Conservation (phyloP, 2,329 filamentous ascomycete genomes). For the Colletotrichum tamarilloi region DNA sequence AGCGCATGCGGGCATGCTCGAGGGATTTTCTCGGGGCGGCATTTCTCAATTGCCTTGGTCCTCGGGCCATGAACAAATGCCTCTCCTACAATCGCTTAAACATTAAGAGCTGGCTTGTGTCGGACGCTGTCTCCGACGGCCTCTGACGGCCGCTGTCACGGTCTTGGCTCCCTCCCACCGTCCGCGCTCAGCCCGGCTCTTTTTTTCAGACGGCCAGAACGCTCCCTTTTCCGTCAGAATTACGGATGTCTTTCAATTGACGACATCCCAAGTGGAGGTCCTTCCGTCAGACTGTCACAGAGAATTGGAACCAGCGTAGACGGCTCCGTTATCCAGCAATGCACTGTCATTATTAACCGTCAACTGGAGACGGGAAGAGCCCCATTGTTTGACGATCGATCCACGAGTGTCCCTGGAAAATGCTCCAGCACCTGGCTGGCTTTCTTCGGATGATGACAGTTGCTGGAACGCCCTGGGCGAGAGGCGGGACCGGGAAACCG, state of each 20-base stretch:
- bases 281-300: neutral
- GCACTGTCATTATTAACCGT: neutral
- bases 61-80: neutral
- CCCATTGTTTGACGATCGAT: slow-evolving; percentile 26
- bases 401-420: slow-evolving; percentile 21
- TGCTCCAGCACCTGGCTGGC: slow-evolving; percentile 3
- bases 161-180: slow-evolving; percentile 33
- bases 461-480: slow-evolving; percentile 7
- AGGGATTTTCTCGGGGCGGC: slow-evolving; percentile 18
- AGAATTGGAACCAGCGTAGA: neutral
- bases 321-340: neutral
- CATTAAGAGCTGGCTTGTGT: neutral
- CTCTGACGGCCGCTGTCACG: slow-evolving; percentile 23
- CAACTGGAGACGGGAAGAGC: slow-evolving; percentile 21
- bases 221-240: slow-evolving; percentile 8
- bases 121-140: neutral
- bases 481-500: neutral
- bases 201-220: neutral
- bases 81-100: neutral
- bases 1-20: slow-evolving; percentile 10
- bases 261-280: slow-evolving; percentile 6
- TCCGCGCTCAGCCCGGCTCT: neutral
- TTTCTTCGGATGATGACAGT: slow-evolving; percentile 20
- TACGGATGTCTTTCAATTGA: neutral
- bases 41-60: neutral